Base-by-base conservation (phyloP, 768 basidiomycete species). In the Leucogyrophana mollusca region DNA sequence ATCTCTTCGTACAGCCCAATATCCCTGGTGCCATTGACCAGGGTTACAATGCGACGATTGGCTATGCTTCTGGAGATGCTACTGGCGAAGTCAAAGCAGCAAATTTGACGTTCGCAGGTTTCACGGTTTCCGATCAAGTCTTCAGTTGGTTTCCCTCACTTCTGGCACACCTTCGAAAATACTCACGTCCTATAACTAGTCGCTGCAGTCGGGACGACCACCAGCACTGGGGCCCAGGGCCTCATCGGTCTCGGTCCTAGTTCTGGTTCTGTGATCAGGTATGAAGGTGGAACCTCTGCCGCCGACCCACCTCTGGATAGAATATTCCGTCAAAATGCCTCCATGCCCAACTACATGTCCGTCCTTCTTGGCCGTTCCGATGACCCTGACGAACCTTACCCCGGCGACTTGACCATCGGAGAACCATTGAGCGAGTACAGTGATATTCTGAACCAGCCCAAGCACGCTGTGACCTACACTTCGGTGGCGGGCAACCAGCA, bases 401-500 rank as follows among this genome's bases (percentile, higher is more conserved):
- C 75, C 1, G 87, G 88, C 4, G 74, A 80, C 45, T 66, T 90
- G 39, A 79, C 85, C 3, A 66, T 89, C 13, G 80, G 82, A 14
- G 82, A 84, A 49, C 61, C 80, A 13, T 57, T 86, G 6, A 49
- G 72, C 0, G 72, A 75, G 5, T 82, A 74, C 56, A 61, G 69
- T 34, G 68, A 64, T 22, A 68, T 90, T 46, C 66, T 71, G 10
- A 63, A 66, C 24, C 73, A 83, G 53, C 74, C 80, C 2, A 71
- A 72, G 50, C 71, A 84, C 22, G 51, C 71, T 9, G 79, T 88
- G 32, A 66, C 73, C 2, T 50, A 57, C 13, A 63, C 74, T 4
- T 52, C 70, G 16, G 51, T 65, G 3, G 40, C 57, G 3, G 67
- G 62, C 13, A 68, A 75, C 45, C 85, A 86, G 57, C 83, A 88